Evolutionary conservation across 169 alveolate genomes (phyloP).

Genomic region (Neospora caninum): DNA sequence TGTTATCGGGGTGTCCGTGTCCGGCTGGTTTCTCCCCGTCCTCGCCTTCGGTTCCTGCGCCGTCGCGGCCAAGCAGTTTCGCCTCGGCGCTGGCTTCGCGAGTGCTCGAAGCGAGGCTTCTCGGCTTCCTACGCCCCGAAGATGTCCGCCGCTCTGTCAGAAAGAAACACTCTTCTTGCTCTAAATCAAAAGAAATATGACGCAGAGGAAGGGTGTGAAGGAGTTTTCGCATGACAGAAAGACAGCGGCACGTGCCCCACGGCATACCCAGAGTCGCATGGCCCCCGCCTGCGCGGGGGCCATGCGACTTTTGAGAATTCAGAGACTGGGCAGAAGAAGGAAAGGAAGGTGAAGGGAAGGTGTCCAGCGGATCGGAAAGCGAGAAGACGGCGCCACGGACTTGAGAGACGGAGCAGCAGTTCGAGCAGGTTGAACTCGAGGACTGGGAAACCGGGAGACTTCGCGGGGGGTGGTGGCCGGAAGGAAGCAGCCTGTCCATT

Average conservation of each 20-base stretch:
- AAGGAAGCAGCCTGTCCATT: no score
- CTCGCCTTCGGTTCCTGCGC: not conserved
- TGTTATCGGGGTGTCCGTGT: constrained; percentile 1
- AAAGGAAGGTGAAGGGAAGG: not conserved
- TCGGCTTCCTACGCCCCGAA: not conserved
- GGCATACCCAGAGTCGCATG: not conserved
- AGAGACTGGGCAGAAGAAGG: not conserved
- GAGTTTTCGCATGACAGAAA: constrained; percentile 8
- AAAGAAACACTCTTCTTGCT: constrained; percentile 5
- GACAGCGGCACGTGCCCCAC: constrained; percentile 3
- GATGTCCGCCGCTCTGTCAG: not conserved
- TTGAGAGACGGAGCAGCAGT: no score
- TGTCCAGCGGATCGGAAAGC: not conserved
- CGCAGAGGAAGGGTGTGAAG: constrained; percentile 8
- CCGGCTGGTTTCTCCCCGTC: not conserved
- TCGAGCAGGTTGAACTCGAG: not conserved
- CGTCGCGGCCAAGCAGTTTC: no score
- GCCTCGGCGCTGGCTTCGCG: not conserved
- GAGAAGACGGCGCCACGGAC: no score
- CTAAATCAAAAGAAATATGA: not conserved
- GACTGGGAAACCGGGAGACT: not conserved
- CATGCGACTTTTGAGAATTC: not conserved
- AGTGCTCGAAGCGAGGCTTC: not conserved
- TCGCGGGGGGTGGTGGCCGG: no score
- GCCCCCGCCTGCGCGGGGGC: not conserved